Base-by-base conservation (phyloP, 2,329 filamentous ascomycete species). In the Ophiostoma montium region DNA sequence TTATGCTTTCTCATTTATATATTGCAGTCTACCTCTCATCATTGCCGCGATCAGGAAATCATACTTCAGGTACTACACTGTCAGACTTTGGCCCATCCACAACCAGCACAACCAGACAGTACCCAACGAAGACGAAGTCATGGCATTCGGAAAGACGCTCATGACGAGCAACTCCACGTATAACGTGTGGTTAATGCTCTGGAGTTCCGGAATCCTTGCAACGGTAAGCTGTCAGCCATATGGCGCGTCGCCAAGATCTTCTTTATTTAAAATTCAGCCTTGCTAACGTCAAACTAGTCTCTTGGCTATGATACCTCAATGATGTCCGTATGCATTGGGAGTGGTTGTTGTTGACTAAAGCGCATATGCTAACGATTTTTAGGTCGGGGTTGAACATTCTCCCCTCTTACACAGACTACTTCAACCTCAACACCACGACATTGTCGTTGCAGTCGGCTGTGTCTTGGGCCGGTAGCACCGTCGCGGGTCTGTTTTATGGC, bases 371-470 rank as follows among this genome's bases (percentile, higher is more conserved):
- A 23, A 48, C 38, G 8, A 10, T 11, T 11, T 7, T 11, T 7
- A 42, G 35, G 35, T 33, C 35, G 27, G 15, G 36, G 11, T 32
- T 48, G 13, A 48, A 38, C 35, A 59, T 64, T 15, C 56, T 65
- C 58, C 60, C 61, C 8, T 54, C 57, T 1, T 65, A 65, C 52
- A 54, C 50, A 1, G 54, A 58, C 18, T 65, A 64, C 50, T 65
- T 65, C 52, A 30, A 55, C 8, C 53, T 65, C 13, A 59, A 52
- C 2, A 64, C 61, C 1, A 54, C 60, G 2, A 63, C 61, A 10
- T 13, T 35, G 21, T 12, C 47, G 1, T 45, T 53, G 7, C 36
- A 52, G n/a, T 43, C 47, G 8, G 50, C 50, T 16, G 51, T 53
- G 3, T 38, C 53, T 3, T 50, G 47, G 44, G 43, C 58, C 31